These are phyloP conservation scores for Gynostemma pentaphyllum DNA, from an alignment of 306 rosid species.

Conservation along the genomic window DNA sequence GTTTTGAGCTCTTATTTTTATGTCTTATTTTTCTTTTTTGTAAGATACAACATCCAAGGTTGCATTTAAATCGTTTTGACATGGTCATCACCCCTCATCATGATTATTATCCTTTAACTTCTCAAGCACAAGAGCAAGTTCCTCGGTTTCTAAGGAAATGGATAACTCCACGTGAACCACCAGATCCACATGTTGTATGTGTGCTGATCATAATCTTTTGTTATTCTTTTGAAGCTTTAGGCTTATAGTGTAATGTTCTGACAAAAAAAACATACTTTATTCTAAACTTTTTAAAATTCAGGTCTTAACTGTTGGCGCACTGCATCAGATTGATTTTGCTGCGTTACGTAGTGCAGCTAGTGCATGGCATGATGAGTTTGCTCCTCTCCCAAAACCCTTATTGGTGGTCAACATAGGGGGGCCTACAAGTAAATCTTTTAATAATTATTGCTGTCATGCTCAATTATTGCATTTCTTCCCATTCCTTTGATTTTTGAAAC, in stretches of 20 bases:
- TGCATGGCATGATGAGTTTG: conserved; percentile 75
- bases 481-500: not conserved
- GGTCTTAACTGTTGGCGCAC: conserved; percentile 80
- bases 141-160: conserved; percentile 65
- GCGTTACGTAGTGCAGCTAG: conserved; percentile 74
- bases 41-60: conserved; percentile 75
- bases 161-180: conserved; percentile 86
- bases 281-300: conserved; percentile 20
- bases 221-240: not conserved
- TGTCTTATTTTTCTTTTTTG: not conserved
- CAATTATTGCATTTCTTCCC: not conserved
- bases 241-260: conserved; percentile 9
- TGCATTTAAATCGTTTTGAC: conserved; percentile 68
- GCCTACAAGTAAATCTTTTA: conserved; percentile 50
- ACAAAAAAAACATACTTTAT: not conserved
- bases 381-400: conserved; percentile 65
- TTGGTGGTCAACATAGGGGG: conserved; percentile 79
- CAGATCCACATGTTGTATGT: conserved; percentile 79
- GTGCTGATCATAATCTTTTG: conserved; percentile 10
- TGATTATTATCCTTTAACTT: conserved; percentile 85
- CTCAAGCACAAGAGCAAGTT: conserved; percentile 60
- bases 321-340: conserved; percentile 81
- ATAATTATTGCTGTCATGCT: not conserved
- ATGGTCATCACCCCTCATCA: conserved; percentile 82
- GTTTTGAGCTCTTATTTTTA: not conserved